Conservation (phyloP, 164 flowering plant genomes). For the Taxillus chinensis region DNA sequence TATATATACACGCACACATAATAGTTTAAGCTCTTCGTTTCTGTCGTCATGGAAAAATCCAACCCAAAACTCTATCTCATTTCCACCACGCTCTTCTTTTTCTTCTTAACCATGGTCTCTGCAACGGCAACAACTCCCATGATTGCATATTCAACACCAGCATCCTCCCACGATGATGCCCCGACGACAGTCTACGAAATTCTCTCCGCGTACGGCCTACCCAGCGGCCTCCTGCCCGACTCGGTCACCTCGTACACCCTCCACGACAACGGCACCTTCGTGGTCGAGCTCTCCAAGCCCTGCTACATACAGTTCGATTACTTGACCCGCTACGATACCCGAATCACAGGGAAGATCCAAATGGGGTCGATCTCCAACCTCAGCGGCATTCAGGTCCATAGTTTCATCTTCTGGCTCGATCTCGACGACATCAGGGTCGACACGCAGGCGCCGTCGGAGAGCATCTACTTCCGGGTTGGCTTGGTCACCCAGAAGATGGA, state of each 20-base stretch:
- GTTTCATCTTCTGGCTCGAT: constrained; percentile 61
- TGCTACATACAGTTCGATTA: constrained; percentile 79
- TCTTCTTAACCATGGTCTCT: too few species aligned
- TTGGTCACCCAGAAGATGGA: constrained; percentile 75
- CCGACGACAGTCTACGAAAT: constrained; percentile 45
- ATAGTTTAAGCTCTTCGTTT: too few species aligned
- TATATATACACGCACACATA: too few species aligned
- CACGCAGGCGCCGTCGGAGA: constrained; percentile 60
- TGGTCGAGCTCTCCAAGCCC: constrained; percentile 35
- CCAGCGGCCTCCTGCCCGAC: constrained; percentile 71
- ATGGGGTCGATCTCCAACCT: constrained; percentile 58
- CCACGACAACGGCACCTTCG: constrained; percentile 49
- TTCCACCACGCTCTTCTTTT: too few species aligned
- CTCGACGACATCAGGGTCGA: constrained; percentile 87
- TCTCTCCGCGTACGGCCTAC: constrained; percentile 66
- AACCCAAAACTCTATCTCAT: too few species aligned
- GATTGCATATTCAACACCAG: not conserved
- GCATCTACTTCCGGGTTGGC: constrained; percentile 78
- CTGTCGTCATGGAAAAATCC: too few species aligned
- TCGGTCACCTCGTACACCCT: constrained; percentile 46
- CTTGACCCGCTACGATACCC: constrained; percentile 54
- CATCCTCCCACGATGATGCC: constrained; percentile 1
- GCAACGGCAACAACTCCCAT: too few species aligned
- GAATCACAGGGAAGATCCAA: constrained; percentile 51
- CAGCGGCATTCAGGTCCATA: constrained; percentile 67